Evolutionary conservation across 176 grass and related monocot genomes (phyloP).

Genomic region (Thalia dealbata): DNA sequence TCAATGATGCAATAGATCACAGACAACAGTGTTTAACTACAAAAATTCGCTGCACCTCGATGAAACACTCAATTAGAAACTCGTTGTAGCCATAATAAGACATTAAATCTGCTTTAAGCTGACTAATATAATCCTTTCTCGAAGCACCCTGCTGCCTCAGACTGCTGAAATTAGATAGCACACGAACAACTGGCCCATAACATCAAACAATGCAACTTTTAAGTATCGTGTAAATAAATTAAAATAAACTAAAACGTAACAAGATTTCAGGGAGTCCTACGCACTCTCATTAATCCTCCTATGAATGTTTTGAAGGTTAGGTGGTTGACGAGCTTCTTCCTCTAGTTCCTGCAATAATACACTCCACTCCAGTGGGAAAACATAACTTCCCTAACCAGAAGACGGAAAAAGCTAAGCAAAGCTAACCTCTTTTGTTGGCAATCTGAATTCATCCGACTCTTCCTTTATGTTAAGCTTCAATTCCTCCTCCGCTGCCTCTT

Average conservation of each 20-base stretch:
- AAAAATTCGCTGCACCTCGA: slow-evolving; percentile 45
- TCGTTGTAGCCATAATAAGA: slow-evolving; percentile 93
- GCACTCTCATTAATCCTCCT: slow-evolving; percentile 87
- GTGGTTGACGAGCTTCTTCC: slow-evolving; percentile 62
- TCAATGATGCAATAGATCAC: background rate
- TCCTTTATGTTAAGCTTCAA: slow-evolving; percentile 61
- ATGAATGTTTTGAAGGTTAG: slow-evolving; percentile 75
- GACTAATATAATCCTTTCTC: slow-evolving; percentile 73
- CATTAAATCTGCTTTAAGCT: slow-evolving; percentile 83
- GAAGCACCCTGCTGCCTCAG: slow-evolving; percentile 66
- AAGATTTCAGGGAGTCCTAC: slow-evolving; percentile 10
- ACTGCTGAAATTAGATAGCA: slow-evolving; percentile 77
- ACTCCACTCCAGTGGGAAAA: background rate
- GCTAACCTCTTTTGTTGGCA: slow-evolving; percentile 69
- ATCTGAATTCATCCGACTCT: slow-evolving; percentile 79
- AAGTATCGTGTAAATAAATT: background rate
- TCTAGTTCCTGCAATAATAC: slow-evolving; percentile 47
- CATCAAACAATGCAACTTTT: slow-evolving; percentile 6
- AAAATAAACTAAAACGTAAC: background rate
- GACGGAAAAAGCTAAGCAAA: background rate
- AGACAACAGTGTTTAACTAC: slow-evolving; percentile 4
- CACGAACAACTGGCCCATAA: slow-evolving; percentile 63
- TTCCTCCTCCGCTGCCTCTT: slow-evolving; percentile 64
- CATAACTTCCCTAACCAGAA: background rate
- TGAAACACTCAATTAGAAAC: slow-evolving; percentile 69